Base-by-base conservation (phyloP, 2,329 filamentous ascomycete genomes). In the Trichoderma cornu-damae region DNA sequence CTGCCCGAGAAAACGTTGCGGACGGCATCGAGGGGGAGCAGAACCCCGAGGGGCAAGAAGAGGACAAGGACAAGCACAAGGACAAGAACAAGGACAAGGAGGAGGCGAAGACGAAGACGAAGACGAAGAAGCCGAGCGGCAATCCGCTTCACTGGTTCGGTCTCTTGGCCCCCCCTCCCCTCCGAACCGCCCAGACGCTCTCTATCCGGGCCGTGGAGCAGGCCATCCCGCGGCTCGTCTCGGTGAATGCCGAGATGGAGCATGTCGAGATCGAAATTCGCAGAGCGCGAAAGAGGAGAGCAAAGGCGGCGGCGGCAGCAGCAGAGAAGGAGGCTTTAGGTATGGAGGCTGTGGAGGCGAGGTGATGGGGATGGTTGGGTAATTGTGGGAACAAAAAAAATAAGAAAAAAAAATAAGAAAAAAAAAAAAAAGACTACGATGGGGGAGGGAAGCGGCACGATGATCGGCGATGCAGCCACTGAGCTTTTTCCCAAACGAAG, bases 231-330 rank as follows among this genome's bases (percentile, higher is more conserved):
- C 71, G 72, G 37, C 72, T 90, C 7, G 78, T 78, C 6, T 79
- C 77, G 1, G 69, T 88, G n/a, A 75, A 78, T 34, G 76, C 76
- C 26, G 78, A 83, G 64, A 84, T 93, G 80, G 75, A 77, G 12
- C 72, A 72, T n/a, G 68, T 89, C 4, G 88, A 91, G 73, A 83
- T 86, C 51, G 81, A 87, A 62, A 84, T 93, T 54, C 77, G 86
- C 35, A 75, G 86, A 58, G 80, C 79, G 34, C 73, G 78, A 58
- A 84, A 85, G 72, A 77, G 69, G 70, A 72, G 79, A 34, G 75
- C 76, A 24, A 83, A 81, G 67, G 73, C 72, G 1, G 54, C 68
- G 2, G 70, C 73, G 20, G 57, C 68, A 3, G 69, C 73, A 20
- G 63, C 64, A 18, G 73, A 69, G 62, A 64, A 64, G 51, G 64